Base-by-base conservation (phyloP, 2,329 filamentous ascomycete genomes). In the Xylariaceae sp. region DNA sequence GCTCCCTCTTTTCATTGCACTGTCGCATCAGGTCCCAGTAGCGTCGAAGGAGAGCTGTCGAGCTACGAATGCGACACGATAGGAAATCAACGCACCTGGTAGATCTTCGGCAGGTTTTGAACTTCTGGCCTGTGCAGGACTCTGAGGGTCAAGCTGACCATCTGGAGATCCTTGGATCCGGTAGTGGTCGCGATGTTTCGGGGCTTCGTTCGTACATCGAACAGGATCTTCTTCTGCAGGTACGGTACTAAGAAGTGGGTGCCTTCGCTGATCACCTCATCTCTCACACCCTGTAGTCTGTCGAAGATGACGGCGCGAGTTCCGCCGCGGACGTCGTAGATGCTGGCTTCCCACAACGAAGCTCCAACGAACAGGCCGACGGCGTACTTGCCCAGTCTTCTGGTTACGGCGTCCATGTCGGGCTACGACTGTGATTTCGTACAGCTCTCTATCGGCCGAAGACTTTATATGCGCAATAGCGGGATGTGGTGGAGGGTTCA, bases 271-370 rank as follows among this genome's bases (percentile, higher is more conserved):
- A 94, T 78, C 51, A 99, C 94, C 45, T 82, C 76, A 63, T 99
- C 93, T 79, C 95, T 93, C 60, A 99, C 94, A 76, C 94, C 94
- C 46, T 85, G 82, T 63, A 97, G 62, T 60, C 94, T 82, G 79
- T 99, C 95, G 79, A 99, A 99, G 78, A 99, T 99, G 75, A 99
- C 92, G 56, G 94, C 94, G 67, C 94, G 86, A 58, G 87, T 88
- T 65, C 94, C 94, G 70, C 94, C 94, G 71, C 90, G 92, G 70
- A 99, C 94, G 73, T 99, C 94, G 85, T 97, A 99, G 58, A 99
- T 83, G 53, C 91, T 90, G 60, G 89, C 82, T 72, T 91, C 87
- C 60, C 83, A 76, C 55, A 93, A 66, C 51, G 83, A 80, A 62
- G 83, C 76, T 63, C 80, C 89, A 62, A 89, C 72, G 55, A 88